phyloP scores from a whole-genome alignment of 2,329 filamentous ascomycete species.

The Fusarium begoniae region DNA sequence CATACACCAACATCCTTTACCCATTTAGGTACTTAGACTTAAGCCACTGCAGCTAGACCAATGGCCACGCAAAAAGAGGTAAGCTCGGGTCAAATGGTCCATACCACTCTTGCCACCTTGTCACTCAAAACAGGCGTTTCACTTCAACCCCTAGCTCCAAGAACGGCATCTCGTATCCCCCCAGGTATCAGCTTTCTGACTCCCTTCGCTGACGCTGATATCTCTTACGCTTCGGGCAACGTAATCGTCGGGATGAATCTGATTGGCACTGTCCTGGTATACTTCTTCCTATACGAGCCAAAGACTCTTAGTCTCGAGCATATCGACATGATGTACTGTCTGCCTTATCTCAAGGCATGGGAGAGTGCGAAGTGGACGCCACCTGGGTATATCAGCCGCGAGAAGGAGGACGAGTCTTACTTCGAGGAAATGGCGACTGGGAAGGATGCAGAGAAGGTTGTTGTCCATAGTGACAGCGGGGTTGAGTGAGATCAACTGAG shows the following conservation, averaged over 20 bases:
- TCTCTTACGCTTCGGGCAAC: conserved; percentile 71
- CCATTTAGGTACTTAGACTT: no score
- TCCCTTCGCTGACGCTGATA: conserved; percentile 69
- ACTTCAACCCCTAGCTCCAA: no score
- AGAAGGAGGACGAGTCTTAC: conserved; percentile 46
- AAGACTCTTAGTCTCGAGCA: conserved; percentile 73
- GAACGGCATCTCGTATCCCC: no score
- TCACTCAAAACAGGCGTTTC: no score
- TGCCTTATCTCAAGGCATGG: conserved; percentile 66
- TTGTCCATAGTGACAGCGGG: conserved; percentile 16
- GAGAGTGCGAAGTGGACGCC: conserved; percentile 64
- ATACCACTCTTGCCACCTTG: no score
- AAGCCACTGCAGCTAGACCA: no score
- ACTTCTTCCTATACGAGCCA: conserved; percentile 75
- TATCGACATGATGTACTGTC: conserved; percentile 75
- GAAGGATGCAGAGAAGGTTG: conserved; percentile 25
- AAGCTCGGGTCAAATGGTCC: no score
- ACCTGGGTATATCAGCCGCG: conserved; percentile 53
- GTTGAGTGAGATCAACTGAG: neutral
- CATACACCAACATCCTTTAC: no score
- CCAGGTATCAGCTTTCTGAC: conserved; percentile 47
- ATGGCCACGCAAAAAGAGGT: no score
- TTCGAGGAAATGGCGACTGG: conserved; percentile 34
- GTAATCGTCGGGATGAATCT: conserved; percentile 72
- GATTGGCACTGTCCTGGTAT: conserved; percentile 66